Base-by-base conservation (phyloP, 2,329 filamentous ascomycete genomes). In the Ophiostoma ulmi region DNA sequence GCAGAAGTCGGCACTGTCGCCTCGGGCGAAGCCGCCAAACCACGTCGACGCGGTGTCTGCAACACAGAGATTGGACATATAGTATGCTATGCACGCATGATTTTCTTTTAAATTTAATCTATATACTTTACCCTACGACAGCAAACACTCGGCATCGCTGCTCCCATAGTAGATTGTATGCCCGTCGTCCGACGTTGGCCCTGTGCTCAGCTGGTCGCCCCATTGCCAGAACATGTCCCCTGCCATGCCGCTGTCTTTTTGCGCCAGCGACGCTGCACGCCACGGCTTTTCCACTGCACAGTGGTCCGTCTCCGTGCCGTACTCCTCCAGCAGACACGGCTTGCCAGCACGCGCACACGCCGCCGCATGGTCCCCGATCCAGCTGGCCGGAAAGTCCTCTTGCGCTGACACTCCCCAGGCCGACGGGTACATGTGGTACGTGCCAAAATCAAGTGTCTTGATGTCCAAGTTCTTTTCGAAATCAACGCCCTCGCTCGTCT, bases 391-490 rank as follows among this genome's bases (percentile, higher is more conserved):
- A 74, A 78, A 81, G n/a, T 76, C 75, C 71, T 78, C 76, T 1
- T 75, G 61, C 10, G 44, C 44, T 11, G 52, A 58, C 1, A 79
- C 78, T 22, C 77, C 76, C 79, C 77, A 76, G 75, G 44, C 8
- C 13, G 68, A 39, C n/a, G 69, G 80, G 68, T 81, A 81, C 71
- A 81, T 74, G 68, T 81, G 80, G 70, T 81, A 79, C 0, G 78
- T 80, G 1, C 77, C 86, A 75, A 86, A 87, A 73, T 86, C 85
- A 11, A 86, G 80, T 36, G 82, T 84, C 20, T 79, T 73, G 64
- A 87, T 82, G 20, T 76, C 80, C 7, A 86, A 78, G 73, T 86
- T 86, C 73, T 80, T 80, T 31, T 80, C 81, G 74, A 85, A 88
- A 76, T 87, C 52, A 10, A 58, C n/a, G 20, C 52, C 52, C 52